Conservation (phyloP, 1,284 basidiomycete genomes). For the Tilletia walkeri region DNA sequence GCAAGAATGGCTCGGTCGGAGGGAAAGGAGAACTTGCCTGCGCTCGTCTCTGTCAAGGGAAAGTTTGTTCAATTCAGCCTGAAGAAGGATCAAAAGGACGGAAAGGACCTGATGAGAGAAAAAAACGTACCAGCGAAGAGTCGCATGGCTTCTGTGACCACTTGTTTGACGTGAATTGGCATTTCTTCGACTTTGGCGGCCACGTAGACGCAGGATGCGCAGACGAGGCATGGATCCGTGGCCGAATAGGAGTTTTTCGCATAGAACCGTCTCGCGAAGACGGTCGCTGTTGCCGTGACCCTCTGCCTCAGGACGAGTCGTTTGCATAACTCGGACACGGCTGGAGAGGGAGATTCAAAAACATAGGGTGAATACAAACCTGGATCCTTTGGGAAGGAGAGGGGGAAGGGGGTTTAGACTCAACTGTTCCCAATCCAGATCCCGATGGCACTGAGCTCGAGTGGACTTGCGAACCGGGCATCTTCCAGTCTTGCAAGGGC, state of each 20-base stretch:
- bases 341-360: constrained; percentile 20
- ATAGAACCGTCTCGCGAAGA: constrained; percentile 93
- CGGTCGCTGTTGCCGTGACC: constrained; percentile 84
- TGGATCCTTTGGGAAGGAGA: too few species aligned
- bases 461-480: constrained; percentile 34
- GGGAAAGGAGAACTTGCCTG: constrained; percentile 10
- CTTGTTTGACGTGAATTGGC: constrained; percentile 87
- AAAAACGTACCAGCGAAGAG: constrained; percentile 70
- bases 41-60: constrained; percentile 29
- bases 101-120: constrained; percentile 13
- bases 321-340: constrained; percentile 82
- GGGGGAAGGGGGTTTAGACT: constrained; percentile 17
- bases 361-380: background rate
- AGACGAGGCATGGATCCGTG: constrained; percentile 87
- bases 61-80: background rate
- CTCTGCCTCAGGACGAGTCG: constrained; percentile 79
- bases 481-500: constrained; percentile 45
- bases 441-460: constrained; percentile 42
- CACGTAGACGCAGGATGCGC: constrained; percentile 89
- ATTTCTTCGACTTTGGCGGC: constrained; percentile 96
- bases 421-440: constrained; percentile 49
- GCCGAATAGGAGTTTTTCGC: constrained; percentile 68
- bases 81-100: background rate
- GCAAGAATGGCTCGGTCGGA: constrained; percentile 65
- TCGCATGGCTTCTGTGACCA: constrained; percentile 76